These are phyloP conservation scores for Colletotrichum higginsianum DNA, from an alignment of 2,329 filamentous ascomycete species.

Conservation along the genomic window DNA sequence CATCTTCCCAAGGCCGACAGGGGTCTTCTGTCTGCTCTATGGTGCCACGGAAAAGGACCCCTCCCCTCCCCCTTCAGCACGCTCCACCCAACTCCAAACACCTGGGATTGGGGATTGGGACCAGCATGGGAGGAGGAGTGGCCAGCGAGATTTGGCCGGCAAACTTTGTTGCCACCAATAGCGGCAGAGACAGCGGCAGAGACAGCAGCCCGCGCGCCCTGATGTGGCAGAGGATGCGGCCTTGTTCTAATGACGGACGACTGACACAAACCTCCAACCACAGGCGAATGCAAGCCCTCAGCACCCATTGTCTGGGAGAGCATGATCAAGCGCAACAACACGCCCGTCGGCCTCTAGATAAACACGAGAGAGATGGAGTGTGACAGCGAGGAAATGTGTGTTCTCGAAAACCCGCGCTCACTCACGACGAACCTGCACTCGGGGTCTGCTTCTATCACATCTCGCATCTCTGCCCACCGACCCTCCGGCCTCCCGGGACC, in stretches of 20 bases:
- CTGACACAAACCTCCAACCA: neutral
- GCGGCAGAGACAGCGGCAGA: constrained; percentile 22
- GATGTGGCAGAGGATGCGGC: neutral
- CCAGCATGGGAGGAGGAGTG: constrained; percentile 23
- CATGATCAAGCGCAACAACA: constrained; percentile 54
- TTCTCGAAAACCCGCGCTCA: too few species aligned
- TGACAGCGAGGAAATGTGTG: too few species aligned
- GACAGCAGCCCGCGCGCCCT: neutral
- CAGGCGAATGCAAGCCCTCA: constrained; percentile 57
- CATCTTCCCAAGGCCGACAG: neutral
- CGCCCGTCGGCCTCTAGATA: constrained; percentile 41
- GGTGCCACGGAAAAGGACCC: constrained; percentile 1
- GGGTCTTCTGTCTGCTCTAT: constrained; percentile 19
- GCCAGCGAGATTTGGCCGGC: constrained; percentile 11
- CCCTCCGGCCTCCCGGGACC: constrained; percentile 16
- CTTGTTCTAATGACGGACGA: neutral
- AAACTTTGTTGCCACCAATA: neutral
- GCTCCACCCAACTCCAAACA: constrained; percentile 29
- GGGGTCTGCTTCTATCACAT: constrained; percentile 14
- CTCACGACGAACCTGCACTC: too few species aligned
- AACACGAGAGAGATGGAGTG: too few species aligned
- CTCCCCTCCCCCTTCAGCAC: neutral
- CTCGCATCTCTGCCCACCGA: constrained; percentile 8
- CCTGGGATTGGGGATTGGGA: constrained; percentile 23
- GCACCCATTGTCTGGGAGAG: constrained; percentile 54